A percentile compares a stretch with the other conserved stretches of the same genome.
phyloP scores from a whole-genome alignment of 768 basidiomycete species.

The Gloeopeniophorella convolvens region DNA sequence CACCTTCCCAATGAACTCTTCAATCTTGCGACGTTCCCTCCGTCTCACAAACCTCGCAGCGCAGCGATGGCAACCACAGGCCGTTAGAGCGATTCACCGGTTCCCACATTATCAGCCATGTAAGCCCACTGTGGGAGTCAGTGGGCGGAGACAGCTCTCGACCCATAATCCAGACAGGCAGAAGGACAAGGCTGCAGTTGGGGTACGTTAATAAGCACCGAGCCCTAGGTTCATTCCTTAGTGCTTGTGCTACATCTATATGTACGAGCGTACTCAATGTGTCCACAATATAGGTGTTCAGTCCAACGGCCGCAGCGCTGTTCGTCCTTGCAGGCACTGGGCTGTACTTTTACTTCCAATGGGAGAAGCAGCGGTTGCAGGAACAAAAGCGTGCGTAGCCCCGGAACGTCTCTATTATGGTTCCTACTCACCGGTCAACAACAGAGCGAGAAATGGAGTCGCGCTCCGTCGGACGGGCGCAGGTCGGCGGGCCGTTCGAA shows the following conservation, averaged over 20 bases:
- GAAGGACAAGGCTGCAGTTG: conserved; percentile 17
- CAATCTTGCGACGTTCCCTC: too few species aligned
- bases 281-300: conserved; percentile 65
- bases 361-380: conserved; percentile 73
- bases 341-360: conserved; percentile 81
- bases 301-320: conserved; percentile 73
- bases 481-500: conserved; percentile 87
- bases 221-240: background rate
- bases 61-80: background rate
- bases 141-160: background rate
- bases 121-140: background rate
- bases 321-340: conserved; percentile 81
- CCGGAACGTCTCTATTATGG: background rate
- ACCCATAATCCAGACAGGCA: conserved; percentile 1
- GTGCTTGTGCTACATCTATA: background rate
- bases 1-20: conserved; percentile 14
- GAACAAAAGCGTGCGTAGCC: conserved; percentile 62
- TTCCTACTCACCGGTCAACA: background rate
- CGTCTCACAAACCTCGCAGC: conserved; percentile 7
- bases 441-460: conserved; percentile 63
- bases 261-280: background rate
- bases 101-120: background rate
- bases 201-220: conserved; percentile 9
- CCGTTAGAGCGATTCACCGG: background rate
- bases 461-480: conserved; percentile 74